phyloP scores from a whole-genome alignment of 768 basidiomycete genomes.

The Phlebiopsis flavidoalba region DNA sequence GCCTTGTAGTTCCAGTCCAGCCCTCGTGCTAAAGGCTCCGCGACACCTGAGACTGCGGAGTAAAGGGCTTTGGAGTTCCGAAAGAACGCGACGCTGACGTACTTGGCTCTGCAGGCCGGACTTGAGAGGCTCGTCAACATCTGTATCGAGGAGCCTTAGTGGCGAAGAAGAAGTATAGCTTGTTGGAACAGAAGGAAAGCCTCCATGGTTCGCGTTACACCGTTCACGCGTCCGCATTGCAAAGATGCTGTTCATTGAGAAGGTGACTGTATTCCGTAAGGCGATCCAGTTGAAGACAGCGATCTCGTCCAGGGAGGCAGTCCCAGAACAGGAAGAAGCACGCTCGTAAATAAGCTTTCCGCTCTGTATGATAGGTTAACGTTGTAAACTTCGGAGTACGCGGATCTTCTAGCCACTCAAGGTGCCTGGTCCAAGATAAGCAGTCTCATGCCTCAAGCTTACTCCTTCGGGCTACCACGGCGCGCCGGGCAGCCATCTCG shows the following conservation, averaged over 20 bases:
- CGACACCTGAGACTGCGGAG: conserved; percentile 35
- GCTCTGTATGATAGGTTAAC: conserved; percentile 86
- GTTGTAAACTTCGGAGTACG: conserved; percentile 97
- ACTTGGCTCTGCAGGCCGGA: conserved; percentile 72
- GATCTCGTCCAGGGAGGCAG: conserved; percentile 48
- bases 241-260: conserved; percentile 95
- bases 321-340: conserved; percentile 32
- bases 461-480: conserved; percentile 79
- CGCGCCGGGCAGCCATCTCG: conserved; percentile 33
- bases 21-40: conserved; percentile 47
- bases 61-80: conserved; percentile 53
- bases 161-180: conserved; percentile 71
- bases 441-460: conserved; percentile 70
- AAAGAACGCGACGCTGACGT: conserved; percentile 89
- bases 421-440: conserved; percentile 85
- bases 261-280: conserved; percentile 89
- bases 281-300: conserved; percentile 72
- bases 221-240: conserved; percentile 79
- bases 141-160: conserved; percentile 90
- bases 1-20: conserved; percentile 85
- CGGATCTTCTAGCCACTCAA: conserved; percentile 85
- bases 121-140: conserved; percentile 86
- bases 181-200: conserved; percentile 36
- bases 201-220: conserved; percentile 59
- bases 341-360: conserved; percentile 64